phyloP scores from a whole-genome alignment of 2,329 filamentous ascomycete species.

The Nemania abortiva region DNA sequence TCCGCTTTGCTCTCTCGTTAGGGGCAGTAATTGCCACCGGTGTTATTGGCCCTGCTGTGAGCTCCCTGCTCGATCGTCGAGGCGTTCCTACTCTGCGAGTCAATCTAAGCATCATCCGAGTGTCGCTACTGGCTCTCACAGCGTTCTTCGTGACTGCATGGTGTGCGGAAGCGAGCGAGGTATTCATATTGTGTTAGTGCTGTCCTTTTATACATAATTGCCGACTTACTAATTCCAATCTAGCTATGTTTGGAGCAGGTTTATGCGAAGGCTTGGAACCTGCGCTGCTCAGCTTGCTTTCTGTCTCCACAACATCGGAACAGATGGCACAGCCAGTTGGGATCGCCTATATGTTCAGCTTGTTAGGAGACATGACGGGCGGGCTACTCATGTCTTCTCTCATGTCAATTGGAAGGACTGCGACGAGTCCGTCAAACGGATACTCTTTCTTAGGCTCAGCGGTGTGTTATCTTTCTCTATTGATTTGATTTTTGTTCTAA shows the following conservation, averaged over 20 bases:
- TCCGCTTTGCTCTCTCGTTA: conserved; percentile 3
- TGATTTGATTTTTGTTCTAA: not conserved
- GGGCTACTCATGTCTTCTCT: conserved; percentile 6
- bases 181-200: too few species aligned
- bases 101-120: not conserved
- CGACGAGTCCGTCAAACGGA: not conserved
- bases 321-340: not conserved
- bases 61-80: not conserved
- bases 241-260: conserved; percentile 2
- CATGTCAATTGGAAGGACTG: conserved; percentile 2
- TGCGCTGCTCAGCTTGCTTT: not conserved
- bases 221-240: not conserved
- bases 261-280: conserved; percentile 6
- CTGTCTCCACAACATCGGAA: not conserved
- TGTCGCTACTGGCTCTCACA: not conserved
- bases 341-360: conserved; percentile 6
- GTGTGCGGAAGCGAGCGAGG: not conserved
- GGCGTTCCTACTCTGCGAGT: not conserved
- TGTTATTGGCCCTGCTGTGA: not conserved
- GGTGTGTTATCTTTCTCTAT: not conserved
- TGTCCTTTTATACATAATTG: too few species aligned
- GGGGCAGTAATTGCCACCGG: conserved; percentile 8
- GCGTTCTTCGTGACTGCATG: conserved; percentile 3
- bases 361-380: conserved; percentile 3
- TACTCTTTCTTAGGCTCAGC: conserved; percentile 11